Evolutionary conservation across 106 monocot species (phyloP).

Genomic region (Alisma plantagoaquatica): DNA sequence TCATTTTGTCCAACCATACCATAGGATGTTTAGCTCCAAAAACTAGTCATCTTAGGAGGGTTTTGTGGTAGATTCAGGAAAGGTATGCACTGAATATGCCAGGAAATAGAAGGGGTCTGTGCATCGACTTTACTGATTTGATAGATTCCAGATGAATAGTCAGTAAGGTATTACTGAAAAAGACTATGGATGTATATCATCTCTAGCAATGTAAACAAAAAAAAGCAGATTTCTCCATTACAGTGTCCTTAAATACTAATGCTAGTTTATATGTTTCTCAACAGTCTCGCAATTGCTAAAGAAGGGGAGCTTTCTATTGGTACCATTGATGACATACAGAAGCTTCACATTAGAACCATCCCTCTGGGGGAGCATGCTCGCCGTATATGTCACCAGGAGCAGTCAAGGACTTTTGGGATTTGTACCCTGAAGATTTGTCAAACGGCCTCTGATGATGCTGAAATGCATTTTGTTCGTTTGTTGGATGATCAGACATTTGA

Average conservation of each 20-base stretch:
- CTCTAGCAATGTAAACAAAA: no score
- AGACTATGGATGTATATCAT: no score
- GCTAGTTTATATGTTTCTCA: not conserved
- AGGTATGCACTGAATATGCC: no score
- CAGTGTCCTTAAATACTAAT: not conserved
- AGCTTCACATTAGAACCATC: constrained; percentile 94
- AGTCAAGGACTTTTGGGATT: constrained; percentile 81
- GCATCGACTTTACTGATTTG: no score
- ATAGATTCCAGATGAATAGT: no score
- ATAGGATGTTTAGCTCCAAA: no score
- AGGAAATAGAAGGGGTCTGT: no score
- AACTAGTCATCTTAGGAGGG: no score
- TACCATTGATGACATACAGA: constrained; percentile 95
- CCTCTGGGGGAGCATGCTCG: constrained; percentile 90
- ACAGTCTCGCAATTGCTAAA: constrained; percentile 96
- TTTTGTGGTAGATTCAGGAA: no score
- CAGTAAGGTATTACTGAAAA: no score
- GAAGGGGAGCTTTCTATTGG: constrained; percentile 99
- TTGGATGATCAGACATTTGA: constrained; percentile 98
- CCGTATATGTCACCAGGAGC: constrained; percentile 93
- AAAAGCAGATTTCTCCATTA: no score
- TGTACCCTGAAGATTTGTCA: constrained; percentile 57
- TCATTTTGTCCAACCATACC: no score
- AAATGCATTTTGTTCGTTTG: constrained; percentile 82
- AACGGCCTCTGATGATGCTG: constrained; percentile 56